Base-by-base conservation (phyloP, 2,329 filamentous ascomycete genomes). In the Atkinsonella texensis region DNA sequence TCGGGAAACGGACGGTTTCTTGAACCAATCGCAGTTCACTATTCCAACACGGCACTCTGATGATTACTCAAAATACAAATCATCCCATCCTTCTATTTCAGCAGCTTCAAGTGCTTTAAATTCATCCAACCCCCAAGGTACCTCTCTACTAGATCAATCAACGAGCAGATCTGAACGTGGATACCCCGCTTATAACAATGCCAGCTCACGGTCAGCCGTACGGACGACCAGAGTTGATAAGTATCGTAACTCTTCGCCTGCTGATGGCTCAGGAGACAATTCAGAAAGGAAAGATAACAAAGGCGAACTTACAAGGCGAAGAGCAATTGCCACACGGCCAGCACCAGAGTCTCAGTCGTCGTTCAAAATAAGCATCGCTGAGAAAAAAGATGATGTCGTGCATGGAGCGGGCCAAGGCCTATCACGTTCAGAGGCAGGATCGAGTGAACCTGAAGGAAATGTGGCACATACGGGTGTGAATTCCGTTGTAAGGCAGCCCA, bases 21-120 rank as follows among this genome's bases (percentile, higher is more conserved):
- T 49, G 43, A 59, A 65, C 35, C 61, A 58, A 28, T 43, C 59
- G 31, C 65, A 63, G 17, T 51, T 63, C 50, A 51, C 68, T 35
- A 59, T 59, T 42, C 59, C 63, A 10, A 46, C 57, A 20, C 65
- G 71, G 39, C 67, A 66, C 44, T 70, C 69, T 3, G 68, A 69
- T 12, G 74, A 76, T 18, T 69, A 65, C 44, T 57, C 61, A 2
- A 63, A 62, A 32, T 53, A 62, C 28, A 63, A 64, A 0, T 67
- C 74, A 11, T 75, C 76, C 2, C 63, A 73, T 1, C 65, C 80
- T 2, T 79, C 77, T 7, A 61, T 80, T 12, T 78, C 74, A 48
- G 77, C 77, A 42, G 77, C 77, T 15, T 78, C 77, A 6, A 80
- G 75, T 57, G 77, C 77, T 7, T 57, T 80, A 5, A 73, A 65